These are phyloP conservation scores for Dictyostelium firmibasis DNA, from an alignment of 78 protist species.

Conservation along the genomic window DNA sequence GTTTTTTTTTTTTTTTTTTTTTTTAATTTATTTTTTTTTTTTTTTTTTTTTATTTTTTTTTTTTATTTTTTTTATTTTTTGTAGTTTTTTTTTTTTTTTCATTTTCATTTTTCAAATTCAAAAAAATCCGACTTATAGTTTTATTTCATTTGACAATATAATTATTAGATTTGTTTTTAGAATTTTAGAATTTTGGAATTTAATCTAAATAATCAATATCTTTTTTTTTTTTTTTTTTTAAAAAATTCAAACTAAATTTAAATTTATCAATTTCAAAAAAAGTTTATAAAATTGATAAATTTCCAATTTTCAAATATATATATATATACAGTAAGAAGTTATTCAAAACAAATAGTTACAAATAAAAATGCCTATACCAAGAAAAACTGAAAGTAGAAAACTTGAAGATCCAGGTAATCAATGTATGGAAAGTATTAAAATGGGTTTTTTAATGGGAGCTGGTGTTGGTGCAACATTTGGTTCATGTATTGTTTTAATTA, in stretches of 20 bases:
- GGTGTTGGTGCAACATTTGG: constrained; percentile 53
- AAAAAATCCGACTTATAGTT: neutral
- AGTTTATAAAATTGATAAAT: too few species aligned
- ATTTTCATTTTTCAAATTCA: neutral
- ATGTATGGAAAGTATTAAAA: neutral
- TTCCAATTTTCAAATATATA: too few species aligned
- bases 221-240: too few species aligned
- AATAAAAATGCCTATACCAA: constrained; percentile 8
- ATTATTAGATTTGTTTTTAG: neutral
- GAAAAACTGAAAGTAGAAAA: neutral
- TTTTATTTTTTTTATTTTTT: neutral
- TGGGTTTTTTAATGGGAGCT: constrained; percentile 48
- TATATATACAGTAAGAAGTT: too few species aligned
- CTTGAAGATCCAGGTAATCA: neutral
- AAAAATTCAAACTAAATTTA: too few species aligned
- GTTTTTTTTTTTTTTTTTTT: neutral
- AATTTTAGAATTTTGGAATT: neutral
- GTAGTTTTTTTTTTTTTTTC: neutral
- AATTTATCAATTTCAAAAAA: too few species aligned
- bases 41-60: neutral
- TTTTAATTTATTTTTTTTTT: neutral
- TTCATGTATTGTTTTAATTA: neutral
- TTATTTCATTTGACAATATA: neutral
- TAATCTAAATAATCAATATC: neutral
- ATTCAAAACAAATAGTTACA: too few species aligned